phyloP scores from a whole-genome alignment of 495 filamentous ascomycete species.

The Trichoderma parareesei region DNA sequence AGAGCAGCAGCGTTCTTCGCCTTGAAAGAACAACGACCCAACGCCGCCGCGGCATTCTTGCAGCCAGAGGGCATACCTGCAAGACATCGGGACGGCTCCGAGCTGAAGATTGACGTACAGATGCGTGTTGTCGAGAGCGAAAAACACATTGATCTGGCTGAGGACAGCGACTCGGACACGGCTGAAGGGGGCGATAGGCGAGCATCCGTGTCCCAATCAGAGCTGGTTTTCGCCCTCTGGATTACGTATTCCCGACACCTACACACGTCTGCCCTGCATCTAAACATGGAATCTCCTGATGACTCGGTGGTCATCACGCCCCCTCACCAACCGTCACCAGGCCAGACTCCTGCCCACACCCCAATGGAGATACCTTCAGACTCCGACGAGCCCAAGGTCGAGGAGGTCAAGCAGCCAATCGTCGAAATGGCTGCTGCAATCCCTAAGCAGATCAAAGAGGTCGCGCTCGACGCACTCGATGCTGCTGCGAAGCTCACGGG shows the following conservation, averaged over 20 bases:
- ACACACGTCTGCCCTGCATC: conserved; percentile 56
- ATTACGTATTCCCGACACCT: conserved; percentile 92
- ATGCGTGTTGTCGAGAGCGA: conserved; percentile 93
- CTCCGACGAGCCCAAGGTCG: conserved; percentile 29
- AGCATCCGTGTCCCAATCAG: conserved; percentile 38
- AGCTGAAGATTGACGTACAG: conserved; percentile 88
- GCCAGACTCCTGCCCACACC: conserved; percentile 51
- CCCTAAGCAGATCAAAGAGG: conserved; percentile 68
- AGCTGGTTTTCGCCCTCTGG: conserved; percentile 93
- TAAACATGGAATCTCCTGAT: conserved; percentile 49
- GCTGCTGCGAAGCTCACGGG: conserved; percentile 41
- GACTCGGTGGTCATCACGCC: conserved; percentile 56
- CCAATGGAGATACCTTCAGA: conserved; percentile 46
- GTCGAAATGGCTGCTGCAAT: conserved; percentile 49
- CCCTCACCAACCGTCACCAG: conserved; percentile 68
- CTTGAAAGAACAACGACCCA: conserved; percentile 68
- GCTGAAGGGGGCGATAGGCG: conserved; percentile 22
- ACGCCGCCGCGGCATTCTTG: conserved; percentile 67
- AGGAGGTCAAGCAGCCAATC: conserved; percentile 16
- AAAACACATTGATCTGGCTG: conserved; percentile 35
- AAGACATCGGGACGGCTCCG: conserved; percentile 78
- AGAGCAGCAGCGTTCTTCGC: conserved; percentile 77
- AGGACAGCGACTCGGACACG: conserved; percentile 38
- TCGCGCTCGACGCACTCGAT: conserved; percentile 45
- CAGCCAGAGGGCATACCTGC: conserved; percentile 76